A percentile compares a stretch with the other conserved stretches of the same genome.
These are phyloP conservation scores for Diaporthe ilicicola DNA, from an alignment of 2,329 filamentous ascomycete genomes.

Conservation along the genomic window DNA sequence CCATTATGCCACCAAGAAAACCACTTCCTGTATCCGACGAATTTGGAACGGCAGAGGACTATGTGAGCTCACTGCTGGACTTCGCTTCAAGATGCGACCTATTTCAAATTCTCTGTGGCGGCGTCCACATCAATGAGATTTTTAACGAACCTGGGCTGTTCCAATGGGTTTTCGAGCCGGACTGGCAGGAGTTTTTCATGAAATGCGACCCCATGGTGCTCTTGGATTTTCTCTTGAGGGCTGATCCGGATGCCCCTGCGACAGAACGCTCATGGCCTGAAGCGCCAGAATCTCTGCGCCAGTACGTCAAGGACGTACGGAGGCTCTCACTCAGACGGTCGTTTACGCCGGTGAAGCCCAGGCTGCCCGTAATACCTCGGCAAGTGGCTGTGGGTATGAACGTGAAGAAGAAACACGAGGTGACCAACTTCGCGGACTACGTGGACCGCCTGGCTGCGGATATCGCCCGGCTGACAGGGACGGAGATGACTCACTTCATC, in stretches of 20 bases:
- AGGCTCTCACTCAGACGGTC: constrained; percentile 72
- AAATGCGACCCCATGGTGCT: constrained; percentile 76
- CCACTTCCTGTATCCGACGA: constrained; percentile 74
- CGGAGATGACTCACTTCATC: constrained; percentile 82
- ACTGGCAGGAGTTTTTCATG: constrained; percentile 85
- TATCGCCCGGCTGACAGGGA: constrained; percentile 65
- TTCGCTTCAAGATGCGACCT: constrained; percentile 79
- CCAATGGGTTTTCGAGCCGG: constrained; percentile 74
- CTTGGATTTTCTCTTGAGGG: constrained; percentile 81
- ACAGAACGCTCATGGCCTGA: constrained; percentile 34
- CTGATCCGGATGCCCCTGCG: constrained; percentile 65
- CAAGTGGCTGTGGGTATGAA: constrained; percentile 91
- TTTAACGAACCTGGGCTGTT: constrained; percentile 90
- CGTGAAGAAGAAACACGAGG: constrained; percentile 94
- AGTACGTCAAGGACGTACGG: constrained; percentile 78
- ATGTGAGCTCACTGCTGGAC: constrained; percentile 78
- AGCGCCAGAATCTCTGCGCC: constrained; percentile 67
- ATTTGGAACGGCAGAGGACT: constrained; percentile 77
- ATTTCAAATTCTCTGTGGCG: constrained; percentile 90
- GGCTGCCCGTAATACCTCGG: constrained; percentile 68
- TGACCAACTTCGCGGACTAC: constrained; percentile 88
- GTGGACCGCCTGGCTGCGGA: constrained; percentile 69
- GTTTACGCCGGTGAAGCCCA: constrained; percentile 56
- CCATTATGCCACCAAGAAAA: constrained; percentile 57
- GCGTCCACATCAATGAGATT: constrained; percentile 98